phyloP scores from a whole-genome alignment of 108 stramenopile species.

The Cyclotella choctawhatcheeana region DNA sequence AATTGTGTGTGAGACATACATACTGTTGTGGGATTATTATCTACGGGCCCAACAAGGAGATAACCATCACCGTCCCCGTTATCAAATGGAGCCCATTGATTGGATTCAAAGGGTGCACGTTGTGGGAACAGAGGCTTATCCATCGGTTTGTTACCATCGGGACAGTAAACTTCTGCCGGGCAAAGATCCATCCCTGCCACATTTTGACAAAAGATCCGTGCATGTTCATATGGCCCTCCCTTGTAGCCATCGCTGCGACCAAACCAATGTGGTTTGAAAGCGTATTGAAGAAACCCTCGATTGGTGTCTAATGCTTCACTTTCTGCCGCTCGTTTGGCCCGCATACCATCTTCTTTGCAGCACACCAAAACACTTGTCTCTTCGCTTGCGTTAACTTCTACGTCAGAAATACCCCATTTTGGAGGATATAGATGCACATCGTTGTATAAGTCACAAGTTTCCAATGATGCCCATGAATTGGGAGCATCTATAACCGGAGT shows the following conservation, averaged over 20 bases:
- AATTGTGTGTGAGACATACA: constrained; percentile 10
- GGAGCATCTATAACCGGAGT: constrained; percentile 13
- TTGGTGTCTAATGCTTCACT: background rate
- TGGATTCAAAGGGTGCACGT: constrained; percentile 15
- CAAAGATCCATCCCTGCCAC: constrained; percentile 40
- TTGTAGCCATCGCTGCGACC: constrained; percentile 14
- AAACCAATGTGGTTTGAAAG: constrained; percentile 28
- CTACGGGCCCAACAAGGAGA: background rate
- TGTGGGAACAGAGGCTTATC: constrained; percentile 6
- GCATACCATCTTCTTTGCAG: constrained; percentile 8
- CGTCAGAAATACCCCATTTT: constrained; percentile 23
- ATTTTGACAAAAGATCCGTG: constrained; percentile 16
- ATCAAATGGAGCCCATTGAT: constrained; percentile 32
- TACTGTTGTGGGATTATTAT: background rate
- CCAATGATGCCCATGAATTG: constrained; percentile 25
- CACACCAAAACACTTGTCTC: constrained; percentile 27
- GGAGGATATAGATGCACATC: constrained; percentile 4
- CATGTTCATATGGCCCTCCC: constrained; percentile 12
- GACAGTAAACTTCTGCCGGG: constrained; percentile 37
- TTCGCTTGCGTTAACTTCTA: constrained; percentile 34
- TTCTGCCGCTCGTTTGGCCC: background rate
- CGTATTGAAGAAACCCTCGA: too few species aligned
- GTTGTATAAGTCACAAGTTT: too few species aligned
- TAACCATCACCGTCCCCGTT: background rate
- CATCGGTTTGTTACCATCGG: constrained; percentile 5